phyloP scores from a whole-genome alignment of 1,284 basidiomycete species.

The Cerioporus squamosus region DNA sequence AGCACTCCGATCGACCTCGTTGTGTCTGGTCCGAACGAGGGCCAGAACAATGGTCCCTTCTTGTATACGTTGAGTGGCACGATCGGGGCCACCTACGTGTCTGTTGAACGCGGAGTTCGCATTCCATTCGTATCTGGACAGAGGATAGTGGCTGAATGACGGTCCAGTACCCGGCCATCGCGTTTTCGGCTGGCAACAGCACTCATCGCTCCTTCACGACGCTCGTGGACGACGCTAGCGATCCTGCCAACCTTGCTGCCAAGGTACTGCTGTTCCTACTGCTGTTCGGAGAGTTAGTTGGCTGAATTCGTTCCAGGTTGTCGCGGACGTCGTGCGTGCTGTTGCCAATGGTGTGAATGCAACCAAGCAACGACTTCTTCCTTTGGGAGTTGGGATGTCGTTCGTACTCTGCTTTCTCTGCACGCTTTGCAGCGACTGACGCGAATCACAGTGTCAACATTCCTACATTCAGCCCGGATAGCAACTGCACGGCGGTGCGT shows the following conservation, averaged over 20 bases:
- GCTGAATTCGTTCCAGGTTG: constrained; percentile 12
- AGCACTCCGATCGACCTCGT: constrained; percentile 31
- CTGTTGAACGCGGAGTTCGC: constrained; percentile 33
- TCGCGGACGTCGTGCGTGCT: constrained; percentile 28
- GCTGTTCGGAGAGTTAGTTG: no score
- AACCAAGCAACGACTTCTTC: constrained; percentile 27
- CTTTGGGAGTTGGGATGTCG: constrained; percentile 32
- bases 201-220: constrained; percentile 36
- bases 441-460: constrained; percentile 26
- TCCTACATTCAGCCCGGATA: constrained; percentile 30
- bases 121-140: no score
- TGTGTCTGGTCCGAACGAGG: constrained; percentile 35
- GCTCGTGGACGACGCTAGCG: constrained; percentile 25
- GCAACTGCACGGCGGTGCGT: constrained; percentile 28
- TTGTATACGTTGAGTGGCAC: constrained; percentile 35
- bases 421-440: neutral
- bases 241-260: constrained; percentile 33
- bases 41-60: constrained; percentile 33
- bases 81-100: constrained; percentile 32
- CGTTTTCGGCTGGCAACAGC: constrained; percentile 33
- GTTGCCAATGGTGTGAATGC: constrained; percentile 27
- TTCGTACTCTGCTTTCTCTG: constrained; percentile 8
- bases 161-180: constrained; percentile 32
- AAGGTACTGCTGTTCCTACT: constrained; percentile 8
- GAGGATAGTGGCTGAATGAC: neutral